Percentiles rank a stretch among this genome's conserved stretches.
Evolutionary conservation across 768 basidiomycete species (phyloP).

Genomic region (Boletus subcaerulescens): DNA sequence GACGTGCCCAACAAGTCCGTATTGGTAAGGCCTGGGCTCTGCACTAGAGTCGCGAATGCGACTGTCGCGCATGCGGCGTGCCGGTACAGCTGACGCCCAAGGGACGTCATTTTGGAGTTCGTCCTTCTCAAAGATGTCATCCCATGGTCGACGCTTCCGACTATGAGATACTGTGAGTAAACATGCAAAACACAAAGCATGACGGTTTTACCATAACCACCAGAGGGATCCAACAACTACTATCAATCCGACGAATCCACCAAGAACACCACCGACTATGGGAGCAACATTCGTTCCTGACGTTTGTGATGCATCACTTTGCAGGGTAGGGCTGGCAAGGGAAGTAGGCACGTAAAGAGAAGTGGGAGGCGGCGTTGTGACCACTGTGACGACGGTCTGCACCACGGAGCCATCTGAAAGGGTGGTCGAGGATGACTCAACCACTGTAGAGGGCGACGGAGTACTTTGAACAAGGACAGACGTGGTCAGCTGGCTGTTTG

Average conservation of each 20-base stretch:
- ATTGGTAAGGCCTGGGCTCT: constrained; percentile 58
- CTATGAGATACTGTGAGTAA: constrained; percentile 28
- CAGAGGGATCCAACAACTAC: constrained; percentile 44
- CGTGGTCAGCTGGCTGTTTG: constrained; percentile 16
- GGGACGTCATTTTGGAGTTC: constrained; percentile 22
- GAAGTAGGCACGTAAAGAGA: constrained; percentile 26
- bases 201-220: constrained; percentile 45
- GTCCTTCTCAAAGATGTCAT: constrained; percentile 51
- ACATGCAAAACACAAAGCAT: constrained; percentile 1
- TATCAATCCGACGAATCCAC: constrained; percentile 52
- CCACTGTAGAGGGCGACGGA: constrained; percentile 31
- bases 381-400: constrained; percentile 34
- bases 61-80: constrained; percentile 21
- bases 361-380: constrained; percentile 35
- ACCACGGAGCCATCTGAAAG: constrained; percentile 41
- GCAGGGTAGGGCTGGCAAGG: constrained; percentile 12
- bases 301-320: constrained; percentile 14
- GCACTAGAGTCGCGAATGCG: constrained; percentile 30
- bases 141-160: constrained; percentile 46
- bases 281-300: constrained; percentile 38
- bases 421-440: constrained; percentile 35
- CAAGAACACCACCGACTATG: constrained; percentile 53
- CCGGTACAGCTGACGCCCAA: constrained; percentile 16
- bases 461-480: constrained; percentile 30
- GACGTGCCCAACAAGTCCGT: constrained; percentile 55